A percentile compares a stretch with the other conserved stretches of the same genome.
Evolutionary conservation across 352 stramenopile species (phyloP).

Genomic region (Aphanomyces astaci): DNA sequence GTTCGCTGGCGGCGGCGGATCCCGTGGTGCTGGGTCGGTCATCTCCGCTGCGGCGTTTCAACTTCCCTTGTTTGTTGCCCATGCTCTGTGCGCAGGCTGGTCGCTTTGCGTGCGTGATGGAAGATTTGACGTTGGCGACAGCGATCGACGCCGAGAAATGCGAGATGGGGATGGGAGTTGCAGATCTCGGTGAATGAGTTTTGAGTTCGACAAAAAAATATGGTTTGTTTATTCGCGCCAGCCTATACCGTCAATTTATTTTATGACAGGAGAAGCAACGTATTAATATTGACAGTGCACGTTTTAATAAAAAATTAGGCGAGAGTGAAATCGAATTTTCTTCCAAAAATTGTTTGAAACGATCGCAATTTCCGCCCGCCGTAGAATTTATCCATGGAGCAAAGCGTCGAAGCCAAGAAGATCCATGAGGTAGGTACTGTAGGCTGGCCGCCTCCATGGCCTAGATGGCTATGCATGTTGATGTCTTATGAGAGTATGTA

Average conservation of each 20-base stretch:
- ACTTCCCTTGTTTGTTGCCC: constrained; percentile 81
- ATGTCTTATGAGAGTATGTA: too few species aligned
- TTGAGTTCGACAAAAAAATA: neutral
- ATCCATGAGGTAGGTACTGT: constrained; percentile 10
- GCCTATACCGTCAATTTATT: too few species aligned
- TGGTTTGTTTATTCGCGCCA: too few species aligned
- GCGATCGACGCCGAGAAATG: neutral
- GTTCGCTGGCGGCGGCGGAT: constrained; percentile 12
- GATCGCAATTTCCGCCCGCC: neutral
- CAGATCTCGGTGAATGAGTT: constrained; percentile 1
- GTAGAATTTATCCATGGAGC: neutral
- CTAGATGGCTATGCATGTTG: too few species aligned
- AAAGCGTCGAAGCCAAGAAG: constrained; percentile 1
- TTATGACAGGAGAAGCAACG: neutral
- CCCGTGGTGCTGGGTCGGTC: constrained; percentile 15
- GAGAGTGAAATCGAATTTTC: too few species aligned
- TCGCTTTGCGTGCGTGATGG: neutral
- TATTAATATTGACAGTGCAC: neutral
- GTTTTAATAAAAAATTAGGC: too few species aligned
- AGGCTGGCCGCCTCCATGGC: too few species aligned
- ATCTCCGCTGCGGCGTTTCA: constrained; percentile 28
- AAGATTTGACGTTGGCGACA: neutral
- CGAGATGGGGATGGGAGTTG: neutral
- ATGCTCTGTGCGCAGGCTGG: constrained; percentile 28
- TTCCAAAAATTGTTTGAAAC: neutral